Evolutionary conservation across 768 basidiomycete genomes (phyloP), one percentile per base, ranked within the genome.

Genomic region (Phylloporus scabripes): DNA sequence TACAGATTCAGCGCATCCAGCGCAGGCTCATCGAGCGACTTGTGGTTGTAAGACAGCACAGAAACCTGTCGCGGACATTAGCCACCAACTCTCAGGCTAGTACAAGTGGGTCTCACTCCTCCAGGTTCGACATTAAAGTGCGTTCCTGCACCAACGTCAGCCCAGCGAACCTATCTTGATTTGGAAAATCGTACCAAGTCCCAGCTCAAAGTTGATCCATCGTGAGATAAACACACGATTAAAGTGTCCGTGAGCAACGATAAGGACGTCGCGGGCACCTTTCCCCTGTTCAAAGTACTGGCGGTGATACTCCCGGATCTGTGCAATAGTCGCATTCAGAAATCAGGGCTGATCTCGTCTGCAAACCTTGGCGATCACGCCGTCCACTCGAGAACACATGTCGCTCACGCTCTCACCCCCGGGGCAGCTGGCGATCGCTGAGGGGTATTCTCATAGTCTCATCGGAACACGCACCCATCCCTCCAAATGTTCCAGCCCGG

Each of bases 221-320:
- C 92, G 84, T 12, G 89, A 73, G 46, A 93, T 85, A 57, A 92
- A 72, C 41, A 79, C 77, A 34, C 87, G 79, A 46, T 78, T 88
- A 65, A 81, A 80, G 66, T 92, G 87, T 1, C 87, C 92, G 66
- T 97, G 94, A 1, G 92, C 89, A 51, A 97, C 81, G 60, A 98
- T 85, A 50, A 94, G 76, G 9, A 92, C 84, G 58, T 96, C 92
- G 18, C 87, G 78, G 18, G 78, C 76, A 46, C 83, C 75, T 15
- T 74, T 69, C 1, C 81, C 80, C 42, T 85, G 78, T 57, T 89
- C 86, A 40, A 78, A 72, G 64, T 85, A 89, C 57, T 77, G 65
- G 48, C 75, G 74, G 58, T 92, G 88, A 60, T 85, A 79, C 59
- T 85, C 80, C 10, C 81, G 80, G 49, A 90, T 81, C 83, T 89